Percentiles rank a stretch among this genome's conserved stretches.
These are phyloP conservation scores for Plicaturopsis crispa DNA, from an alignment of 768 basidiomycete genomes.

Conservation along the genomic window DNA sequence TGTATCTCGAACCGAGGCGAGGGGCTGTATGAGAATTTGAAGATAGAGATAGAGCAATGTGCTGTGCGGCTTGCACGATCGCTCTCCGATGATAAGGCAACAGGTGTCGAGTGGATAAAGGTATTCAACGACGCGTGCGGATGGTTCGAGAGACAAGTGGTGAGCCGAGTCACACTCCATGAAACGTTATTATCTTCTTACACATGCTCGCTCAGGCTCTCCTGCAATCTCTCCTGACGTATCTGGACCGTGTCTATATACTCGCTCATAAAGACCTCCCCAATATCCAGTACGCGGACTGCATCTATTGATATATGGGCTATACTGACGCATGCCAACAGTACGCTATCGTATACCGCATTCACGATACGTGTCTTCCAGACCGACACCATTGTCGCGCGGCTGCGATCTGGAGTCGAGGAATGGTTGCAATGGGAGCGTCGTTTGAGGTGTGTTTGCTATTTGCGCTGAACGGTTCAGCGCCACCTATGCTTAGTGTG, in stretches of 20 bases:
- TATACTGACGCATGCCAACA: constrained; percentile 17
- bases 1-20: constrained; percentile 45
- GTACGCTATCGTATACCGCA: constrained; percentile 49
- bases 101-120: constrained; percentile 45
- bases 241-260: constrained; percentile 65
- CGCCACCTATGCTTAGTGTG: constrained; percentile 1
- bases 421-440: constrained; percentile 54
- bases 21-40: constrained; percentile 49
- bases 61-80: constrained; percentile 30
- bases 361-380: constrained; percentile 48
- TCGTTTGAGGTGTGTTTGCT: constrained; percentile 24
- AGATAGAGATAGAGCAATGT: constrained; percentile 53
- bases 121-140: constrained; percentile 47
- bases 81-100: constrained; percentile 20
- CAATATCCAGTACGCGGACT: constrained; percentile 36
- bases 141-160: constrained; percentile 62
- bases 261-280: constrained; percentile 25
- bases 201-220: constrained; percentile 32
- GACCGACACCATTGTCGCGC: constrained; percentile 32
- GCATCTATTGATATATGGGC: not conserved
- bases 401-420: constrained; percentile 35
- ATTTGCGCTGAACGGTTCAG: not conserved
- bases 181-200: not conserved
- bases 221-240: constrained; percentile 57
- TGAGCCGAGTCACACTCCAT: constrained; percentile 25